Evolutionary conservation across 305 asterid genomes (phyloP), one percentile per base, ranked within the genome.

Genomic region (Fraxinus nigra): DNA sequence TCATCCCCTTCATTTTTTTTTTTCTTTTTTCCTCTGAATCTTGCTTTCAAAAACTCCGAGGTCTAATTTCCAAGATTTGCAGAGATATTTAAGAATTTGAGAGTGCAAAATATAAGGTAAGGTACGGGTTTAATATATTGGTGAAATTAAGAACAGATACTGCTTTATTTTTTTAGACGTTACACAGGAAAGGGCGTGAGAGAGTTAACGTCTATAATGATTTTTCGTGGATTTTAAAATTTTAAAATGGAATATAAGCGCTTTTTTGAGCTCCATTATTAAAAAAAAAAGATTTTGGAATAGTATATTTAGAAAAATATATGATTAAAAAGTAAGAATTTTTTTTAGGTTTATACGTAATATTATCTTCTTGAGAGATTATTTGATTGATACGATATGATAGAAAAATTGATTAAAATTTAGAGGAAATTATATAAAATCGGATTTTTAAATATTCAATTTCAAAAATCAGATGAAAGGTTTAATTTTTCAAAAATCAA

Each of bases 161-260:
- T 78, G 34, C 73, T 35, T 63, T 78, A 72, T 82, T 80, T 80
- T 80, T 75, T 77, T 33, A 70, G 85, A 72, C 34, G 86, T 80
- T 76, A 81, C 90, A 84, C 85, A 35, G 65, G 35, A 51, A 79
- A 72, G 75, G 24, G 76, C 63, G 51, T 75, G 82, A 76, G 75
- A 34, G 76, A 69, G 59, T 77, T 80, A 93, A 93, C 97, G 98
- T 95, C 95, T 91, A 92, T 83, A 87, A 86, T 83, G 79, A 48
- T 78, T 11, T 72, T 78, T 61, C 37, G 70, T 28, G 85, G 59
- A 34, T 82, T 90, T 87, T 88, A 78, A 86, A 87, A 81, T 89
- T 89, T 80, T 1, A 74, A 85, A 91, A 70, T 43, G 51, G 16
- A 40, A 37, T 37, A 37, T 35, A 35, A 34, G 37, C 37, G 7